phyloP scores from a whole-genome alignment of 345 rosid genomes.

The Syzygium aromaticum region DNA sequence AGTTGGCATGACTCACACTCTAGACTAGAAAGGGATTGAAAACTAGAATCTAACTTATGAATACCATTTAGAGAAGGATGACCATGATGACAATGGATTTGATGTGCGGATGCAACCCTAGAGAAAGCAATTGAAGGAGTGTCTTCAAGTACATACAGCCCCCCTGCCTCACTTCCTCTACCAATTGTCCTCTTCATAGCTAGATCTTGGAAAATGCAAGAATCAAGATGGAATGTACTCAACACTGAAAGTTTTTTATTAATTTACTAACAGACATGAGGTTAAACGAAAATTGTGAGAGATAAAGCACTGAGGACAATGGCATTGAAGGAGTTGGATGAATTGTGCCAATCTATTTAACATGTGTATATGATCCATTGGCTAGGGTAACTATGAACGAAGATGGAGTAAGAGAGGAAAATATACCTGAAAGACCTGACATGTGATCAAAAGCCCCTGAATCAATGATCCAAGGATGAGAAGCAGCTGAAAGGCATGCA shows the following conservation, averaged over 20 bases:
- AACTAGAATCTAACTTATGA: background rate
- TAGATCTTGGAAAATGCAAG: too few species aligned
- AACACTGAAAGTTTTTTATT: too few species aligned
- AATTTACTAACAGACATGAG: background rate
- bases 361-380: background rate
- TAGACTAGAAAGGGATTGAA: background rate
- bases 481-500: background rate
- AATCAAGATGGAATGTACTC: background rate
- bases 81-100: background rate
- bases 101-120: background rate
- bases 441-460: background rate
- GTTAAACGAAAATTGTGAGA: too few species aligned
- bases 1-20: background rate
- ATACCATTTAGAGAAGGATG: background rate
- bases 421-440: background rate
- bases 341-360: background rate
- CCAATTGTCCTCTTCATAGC: background rate
- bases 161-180: background rate
- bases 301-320: background rate
- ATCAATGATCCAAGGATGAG: background rate
- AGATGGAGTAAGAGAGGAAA: background rate
- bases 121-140: background rate
- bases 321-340: background rate
- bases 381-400: background rate
- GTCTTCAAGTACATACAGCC: background rate